phyloP scores from a whole-genome alignment of 176 grass and related monocot genomes.

The Chrysopogon serrulatus region DNA sequence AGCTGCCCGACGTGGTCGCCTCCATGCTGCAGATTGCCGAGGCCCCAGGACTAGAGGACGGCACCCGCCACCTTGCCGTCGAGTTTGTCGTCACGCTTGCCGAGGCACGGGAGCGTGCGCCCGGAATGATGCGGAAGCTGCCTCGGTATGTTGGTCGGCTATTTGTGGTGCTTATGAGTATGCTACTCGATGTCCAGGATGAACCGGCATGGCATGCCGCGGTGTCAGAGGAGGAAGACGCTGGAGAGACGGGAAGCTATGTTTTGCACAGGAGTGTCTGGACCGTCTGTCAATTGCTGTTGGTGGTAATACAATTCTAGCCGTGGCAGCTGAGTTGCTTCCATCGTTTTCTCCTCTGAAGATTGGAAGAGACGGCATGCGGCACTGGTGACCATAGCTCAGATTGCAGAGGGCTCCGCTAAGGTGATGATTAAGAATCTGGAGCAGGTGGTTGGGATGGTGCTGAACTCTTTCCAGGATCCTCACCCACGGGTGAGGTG shows the following conservation, averaged over 20 bases:
- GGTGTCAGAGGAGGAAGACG: constrained; percentile 73
- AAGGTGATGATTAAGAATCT: constrained; percentile 94
- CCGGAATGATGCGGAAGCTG: constrained; percentile 90
- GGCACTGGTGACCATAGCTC: constrained; percentile 68
- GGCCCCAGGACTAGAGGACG: constrained; percentile 76
- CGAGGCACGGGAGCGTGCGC: constrained; percentile 79
- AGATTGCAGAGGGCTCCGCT: constrained; percentile 92
- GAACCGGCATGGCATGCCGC: constrained; percentile 82
- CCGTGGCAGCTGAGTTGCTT: constrained; percentile 71
- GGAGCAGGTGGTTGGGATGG: constrained; percentile 86
- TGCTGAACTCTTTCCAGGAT: constrained; percentile 77
- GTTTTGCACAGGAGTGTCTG: constrained; percentile 75
- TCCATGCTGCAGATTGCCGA: constrained; percentile 92
- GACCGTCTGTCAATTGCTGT: constrained; percentile 77
- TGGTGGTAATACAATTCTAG: constrained; percentile 77
- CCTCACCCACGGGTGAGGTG: constrained; percentile 86
- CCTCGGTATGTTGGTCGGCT: constrained; percentile 74
- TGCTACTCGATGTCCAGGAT: constrained; percentile 90
- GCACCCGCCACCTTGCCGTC: constrained; percentile 86
- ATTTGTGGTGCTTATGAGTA: constrained; percentile 83
- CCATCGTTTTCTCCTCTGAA: constrained; percentile 49
- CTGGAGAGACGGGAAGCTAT: constrained; percentile 75
- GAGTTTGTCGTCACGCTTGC: constrained; percentile 93
- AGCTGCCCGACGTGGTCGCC: constrained; percentile 80
- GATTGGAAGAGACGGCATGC: constrained; percentile 91